A percentile compares a stretch with the other conserved stretches of the same genome.
These are phyloP conservation scores for Pseudozyma sp. DNA, from an alignment of 1,284 basidiomycete genomes.

Conservation along the genomic window DNA sequence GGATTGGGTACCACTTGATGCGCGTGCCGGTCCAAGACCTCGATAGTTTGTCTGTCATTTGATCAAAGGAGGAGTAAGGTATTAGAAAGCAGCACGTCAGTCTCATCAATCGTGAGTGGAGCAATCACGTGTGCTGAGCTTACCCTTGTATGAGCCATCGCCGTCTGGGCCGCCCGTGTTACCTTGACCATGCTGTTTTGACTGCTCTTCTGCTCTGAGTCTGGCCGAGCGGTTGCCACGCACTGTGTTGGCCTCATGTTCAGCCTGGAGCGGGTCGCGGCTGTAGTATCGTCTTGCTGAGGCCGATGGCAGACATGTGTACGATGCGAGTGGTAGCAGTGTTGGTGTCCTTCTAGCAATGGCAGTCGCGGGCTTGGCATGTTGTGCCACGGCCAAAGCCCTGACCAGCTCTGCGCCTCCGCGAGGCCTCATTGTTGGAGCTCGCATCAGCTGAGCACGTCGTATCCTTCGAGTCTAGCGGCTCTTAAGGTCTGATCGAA, in stretches of 20 bases:
- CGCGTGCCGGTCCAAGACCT: constrained; percentile 88
- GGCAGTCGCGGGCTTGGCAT: not conserved
- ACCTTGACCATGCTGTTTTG: constrained; percentile 15
- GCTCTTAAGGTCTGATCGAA: no score
- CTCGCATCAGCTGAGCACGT: constrained; percentile 15
- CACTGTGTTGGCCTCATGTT: constrained; percentile 61
- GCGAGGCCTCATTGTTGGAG: constrained; percentile 25
- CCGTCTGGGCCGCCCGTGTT: constrained; percentile 6
- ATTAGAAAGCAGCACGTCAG: not conserved
- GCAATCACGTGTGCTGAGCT: not conserved
- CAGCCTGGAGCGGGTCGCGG: constrained; percentile 59
- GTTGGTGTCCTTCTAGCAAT: constrained; percentile 3
- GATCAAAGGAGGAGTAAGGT: not conserved
- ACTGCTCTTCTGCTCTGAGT: constrained; percentile 27
- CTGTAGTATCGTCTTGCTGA: constrained; percentile 35
- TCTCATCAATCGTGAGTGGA: no score
- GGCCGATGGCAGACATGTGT: not conserved
- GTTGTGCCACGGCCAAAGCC: constrained; percentile 6
- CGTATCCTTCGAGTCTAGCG: not conserved
- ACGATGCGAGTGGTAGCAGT: not conserved
- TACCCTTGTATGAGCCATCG: constrained; percentile 19
- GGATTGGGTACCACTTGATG: constrained; percentile 94
- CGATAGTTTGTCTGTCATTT: constrained; percentile 66
- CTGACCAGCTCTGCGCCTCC: constrained; percentile 17
- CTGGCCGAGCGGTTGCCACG: constrained; percentile 58